Base-by-base conservation (phyloP, 106 monocot species). In the Acorus gramineus region DNA sequence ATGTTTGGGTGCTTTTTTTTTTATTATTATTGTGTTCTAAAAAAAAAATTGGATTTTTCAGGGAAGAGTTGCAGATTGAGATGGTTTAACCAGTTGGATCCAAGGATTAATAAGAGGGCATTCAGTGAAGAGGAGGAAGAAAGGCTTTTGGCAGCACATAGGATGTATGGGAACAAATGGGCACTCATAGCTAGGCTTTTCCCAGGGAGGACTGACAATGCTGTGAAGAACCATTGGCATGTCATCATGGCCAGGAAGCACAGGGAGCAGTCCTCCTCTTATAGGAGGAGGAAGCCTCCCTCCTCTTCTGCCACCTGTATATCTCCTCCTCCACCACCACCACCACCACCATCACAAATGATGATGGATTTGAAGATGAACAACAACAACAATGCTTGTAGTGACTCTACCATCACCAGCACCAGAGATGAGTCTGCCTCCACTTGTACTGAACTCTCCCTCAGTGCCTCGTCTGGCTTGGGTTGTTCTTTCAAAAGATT, bases 31-130 rank as follows among this genome's bases (percentile, higher is more conserved):
- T 55, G 13, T n/a, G n/a, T n/a, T n/a, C n/a, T n/a, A n/a, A n/a
- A n/a, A n/a, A n/a, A n/a, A n/a, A n/a, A 11, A 50, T 28, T 66
- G 5, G 48, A 28, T 74, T 70, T 14, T 14, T 47, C 74, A 90
- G 90, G 90, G 57, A 90, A 90, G 72, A 90, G 90, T 66, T 90
- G 90, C 71, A 82, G 90, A 61, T 49, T 90, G 52, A 83, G 90
- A 57, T 90, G 90, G 90, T 90, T 90, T 75, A 90, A 90, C 80
- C 90, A 90, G 75, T 62, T 90, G 61, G 83, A 90, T 57, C 90
- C 90, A 55, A 80, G 80, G 68, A 86, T 90, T 13, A 83, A 82
- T 82, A 71, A 73, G 80, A 86, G 61, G 69, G 61, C 80, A 1
- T 90, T 90, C 68, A 76, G 65, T 6, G 83, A 78, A 56, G 85